Base-by-base conservation (phyloP, 768 basidiomycete species). In the Trametes maxima region DNA sequence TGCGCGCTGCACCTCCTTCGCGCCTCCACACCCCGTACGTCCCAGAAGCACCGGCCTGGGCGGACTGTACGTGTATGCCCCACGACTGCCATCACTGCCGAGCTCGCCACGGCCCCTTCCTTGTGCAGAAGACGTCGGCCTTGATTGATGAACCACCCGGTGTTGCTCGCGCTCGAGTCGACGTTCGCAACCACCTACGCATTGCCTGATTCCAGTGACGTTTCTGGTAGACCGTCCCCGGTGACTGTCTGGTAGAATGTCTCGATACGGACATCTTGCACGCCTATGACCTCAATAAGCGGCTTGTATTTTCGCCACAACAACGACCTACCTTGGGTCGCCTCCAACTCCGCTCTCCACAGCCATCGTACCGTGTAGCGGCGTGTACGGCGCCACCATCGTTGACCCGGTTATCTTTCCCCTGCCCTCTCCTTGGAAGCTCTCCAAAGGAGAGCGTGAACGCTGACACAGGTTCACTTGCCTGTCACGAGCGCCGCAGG, bases 401-500 rank as follows among this genome's bases (percentile, higher is more conserved):
- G 57, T 54, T 54, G 46, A 63, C 52, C 62, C 57, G 62, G 57
- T 40, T 42, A 59, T 59, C 57, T 37, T 49, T 22, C 48, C 40
- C 57, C 45, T 14, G 48, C 46, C 17, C 40, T 43, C 48, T 28
- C 50, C 16, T 25, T 52, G 49, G 49, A 52, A 46, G 22, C 43
- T 51, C 56, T 43, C 21, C 22, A 54, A 47, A 40, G 24, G 45
- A 54, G 53, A 42, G 59, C 50, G 22, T 49, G 47, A 49, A 37
- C 44, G 65, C 61, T 62, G 48, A 66, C 65, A 57, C 25, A 66
- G 53, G 28, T 48, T 51, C 54, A 39, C 12, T 35, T n/a, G 33
- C 44, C 45, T 24, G 54, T 66, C 65, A 66, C 65, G 65, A 51
- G 65, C 51, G 52, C 56, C 46, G 48, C 55, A 46, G 54, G 37